phyloP scores from a whole-genome alignment of 768 basidiomycete species.

The Boletus speciosus region DNA sequence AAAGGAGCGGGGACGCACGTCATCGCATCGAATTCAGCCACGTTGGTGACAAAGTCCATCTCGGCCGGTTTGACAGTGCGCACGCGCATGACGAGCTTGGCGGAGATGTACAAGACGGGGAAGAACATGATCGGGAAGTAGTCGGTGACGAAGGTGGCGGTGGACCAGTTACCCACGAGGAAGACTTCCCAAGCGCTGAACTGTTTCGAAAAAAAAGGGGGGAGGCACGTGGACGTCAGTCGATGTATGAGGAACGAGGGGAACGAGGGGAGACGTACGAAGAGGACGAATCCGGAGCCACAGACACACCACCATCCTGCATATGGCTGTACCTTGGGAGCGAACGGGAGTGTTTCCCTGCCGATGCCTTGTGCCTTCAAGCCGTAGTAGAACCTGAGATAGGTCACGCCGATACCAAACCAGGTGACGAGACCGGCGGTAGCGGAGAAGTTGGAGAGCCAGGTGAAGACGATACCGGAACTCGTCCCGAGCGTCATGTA shows the following conservation, averaged over 20 bases:
- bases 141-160: slow-evolving; percentile 40
- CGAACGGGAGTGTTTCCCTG: slow-evolving; percentile 45
- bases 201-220: slow-evolving; percentile 9
- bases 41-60: slow-evolving; percentile 27
- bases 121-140: slow-evolving; percentile 43
- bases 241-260: too few species aligned
- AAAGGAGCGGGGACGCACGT: slow-evolving; percentile 11
- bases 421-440: slow-evolving; percentile 43
- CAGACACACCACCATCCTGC: slow-evolving; percentile 36
- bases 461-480: slow-evolving; percentile 39
- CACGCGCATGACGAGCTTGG: slow-evolving; percentile 16
- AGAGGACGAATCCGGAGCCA: slow-evolving; percentile 27
- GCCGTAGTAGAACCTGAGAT: slow-evolving; percentile 47
- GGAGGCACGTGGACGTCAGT: neutral
- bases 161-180: slow-evolving; percentile 36
- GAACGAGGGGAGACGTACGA: slow-evolving; percentile 28
- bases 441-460: slow-evolving; percentile 36
- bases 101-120: slow-evolving; percentile 42
- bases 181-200: slow-evolving; percentile 43
- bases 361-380: slow-evolving; percentile 47
- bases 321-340: slow-evolving; percentile 39
- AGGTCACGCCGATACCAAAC: slow-evolving; percentile 44
- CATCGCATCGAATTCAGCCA: slow-evolving; percentile 29
- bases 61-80: slow-evolving; percentile 2
- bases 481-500: slow-evolving; percentile 39